Evolutionary conservation across 495 filamentous ascomycete genomes (phyloP), one percentile per base, ranked within the genome.

Genomic region (Beverwykella pulmonaria): DNA sequence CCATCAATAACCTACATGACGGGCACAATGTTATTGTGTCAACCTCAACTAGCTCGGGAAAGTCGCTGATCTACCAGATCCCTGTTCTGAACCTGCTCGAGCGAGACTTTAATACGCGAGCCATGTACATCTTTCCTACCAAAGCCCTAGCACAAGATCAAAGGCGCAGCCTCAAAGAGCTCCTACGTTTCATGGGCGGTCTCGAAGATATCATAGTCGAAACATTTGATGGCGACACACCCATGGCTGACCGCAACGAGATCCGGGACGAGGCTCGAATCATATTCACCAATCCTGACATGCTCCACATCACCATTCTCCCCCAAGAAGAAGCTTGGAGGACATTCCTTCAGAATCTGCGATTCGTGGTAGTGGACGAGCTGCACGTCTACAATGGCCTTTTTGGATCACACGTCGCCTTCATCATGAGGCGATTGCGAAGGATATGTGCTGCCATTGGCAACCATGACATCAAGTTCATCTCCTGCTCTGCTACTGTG

Each of bases 111-210:
- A 81, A 88, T 50, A 89, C 91, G 47, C 81, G 93, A 69, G 93
- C 94, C 10, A 92, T 99, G 88, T 98, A 97, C 73, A 97, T 99
- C 23, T 99, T 98, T 65, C 94, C 94, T 0, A 99, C 94, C 2
- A 99, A 99, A 78, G 94, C 94, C 12, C 80, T 99, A 15, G 94
- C 94, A 2, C 94, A 99, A 75, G 94, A 98, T 77, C 94, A 99
- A 76, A 86, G 86, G 71, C 83, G 94, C 62, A 96, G 93, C 70
- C 81, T 98, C 75, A 88, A 89, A 71, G 92, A 96, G 49, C 79
- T 99, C 61, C 78, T 98, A 48, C 76, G 82, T 20, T 95, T 87
- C 72, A 91, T 99, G 84, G 81, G 85, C 10, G 86, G 85, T 0
- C 74, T 97, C n/a, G 84, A 91, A 68, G 80, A 88, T 58, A 79